Percentiles rank a stretch among this genome's conserved stretches.
Evolutionary conservation across 805 yeast genomes (phyloP).

Genomic region (Suhomyces sp.): DNA sequence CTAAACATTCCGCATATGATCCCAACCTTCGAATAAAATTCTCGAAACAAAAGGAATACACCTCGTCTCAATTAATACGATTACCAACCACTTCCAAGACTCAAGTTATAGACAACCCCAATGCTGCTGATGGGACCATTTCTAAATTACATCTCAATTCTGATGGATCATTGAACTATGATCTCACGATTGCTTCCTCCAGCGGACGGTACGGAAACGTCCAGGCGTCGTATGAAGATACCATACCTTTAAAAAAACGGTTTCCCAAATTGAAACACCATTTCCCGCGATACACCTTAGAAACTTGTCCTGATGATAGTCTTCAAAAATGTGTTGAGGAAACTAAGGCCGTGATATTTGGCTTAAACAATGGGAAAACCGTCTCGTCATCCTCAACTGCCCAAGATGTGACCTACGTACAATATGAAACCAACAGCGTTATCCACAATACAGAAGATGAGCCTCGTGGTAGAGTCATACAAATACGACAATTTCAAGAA

Average conservation of each 20-base stretch:
- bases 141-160: constrained; percentile 23
- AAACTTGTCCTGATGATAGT: constrained; percentile 43
- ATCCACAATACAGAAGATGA: constrained; percentile 12
- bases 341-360: constrained; percentile 58
- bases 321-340: constrained; percentile 47
- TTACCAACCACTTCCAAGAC: neutral
- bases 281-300: constrained; percentile 39
- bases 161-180: constrained; percentile 30
- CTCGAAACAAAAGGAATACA: constrained; percentile 1
- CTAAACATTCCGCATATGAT: constrained; percentile 26
- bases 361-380: constrained; percentile 31
- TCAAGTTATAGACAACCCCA: constrained; percentile 2
- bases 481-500: constrained; percentile 61
- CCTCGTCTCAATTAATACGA: constrained; percentile 5
- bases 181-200: constrained; percentile 23
- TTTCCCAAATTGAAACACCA: constrained; percentile 39
- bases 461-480: constrained; percentile 45
- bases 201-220: constrained; percentile 20
- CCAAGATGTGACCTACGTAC: constrained; percentile 21
- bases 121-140: constrained; percentile 11
- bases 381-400: constrained; percentile 29
- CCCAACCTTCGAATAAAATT: constrained; percentile 8
- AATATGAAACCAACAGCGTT: constrained; percentile 20
- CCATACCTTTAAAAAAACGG: constrained; percentile 55
- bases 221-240: constrained; percentile 53